These are phyloP conservation scores for Trichoderma virens DNA, from an alignment of 495 filamentous ascomycete genomes.

Conservation along the genomic window DNA sequence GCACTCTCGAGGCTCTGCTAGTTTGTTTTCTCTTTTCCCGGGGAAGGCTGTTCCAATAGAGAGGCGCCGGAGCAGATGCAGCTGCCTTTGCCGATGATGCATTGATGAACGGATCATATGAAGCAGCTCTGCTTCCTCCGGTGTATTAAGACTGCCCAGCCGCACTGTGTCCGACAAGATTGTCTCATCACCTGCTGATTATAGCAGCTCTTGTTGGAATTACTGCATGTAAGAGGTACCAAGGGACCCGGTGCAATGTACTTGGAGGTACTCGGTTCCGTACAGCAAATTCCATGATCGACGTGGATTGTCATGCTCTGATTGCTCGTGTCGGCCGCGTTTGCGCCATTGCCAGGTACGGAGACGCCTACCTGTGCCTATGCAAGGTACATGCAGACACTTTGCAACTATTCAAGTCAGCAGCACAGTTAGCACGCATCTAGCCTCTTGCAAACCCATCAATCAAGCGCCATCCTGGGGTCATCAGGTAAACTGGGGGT, in stretches of 20 bases:
- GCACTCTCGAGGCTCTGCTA: not conserved
- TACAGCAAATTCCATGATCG: too few relatives aligned
- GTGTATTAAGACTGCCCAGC: too few relatives aligned
- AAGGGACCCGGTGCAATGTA: too few relatives aligned
- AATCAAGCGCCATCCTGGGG: not conserved
- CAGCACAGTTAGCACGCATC: slow-evolving; percentile 4
- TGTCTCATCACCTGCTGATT: not conserved
- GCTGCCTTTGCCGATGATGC: not conserved
- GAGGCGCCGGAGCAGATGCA: not conserved
- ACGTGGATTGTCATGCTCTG: too few relatives aligned
- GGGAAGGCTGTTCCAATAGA: not conserved
- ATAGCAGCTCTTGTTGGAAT: too few relatives aligned
- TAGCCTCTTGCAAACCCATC: not conserved
- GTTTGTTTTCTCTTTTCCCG: not conserved
- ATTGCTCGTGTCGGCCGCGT: too few relatives aligned
- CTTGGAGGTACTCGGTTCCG: too few relatives aligned
- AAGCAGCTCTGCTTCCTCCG: not conserved
- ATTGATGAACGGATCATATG: not conserved
- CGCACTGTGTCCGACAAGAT: not conserved
- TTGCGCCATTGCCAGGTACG: too few relatives aligned
- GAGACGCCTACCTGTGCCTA: not conserved
- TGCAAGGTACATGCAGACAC: not conserved
- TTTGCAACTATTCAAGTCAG: too few relatives aligned
- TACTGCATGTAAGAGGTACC: too few relatives aligned
- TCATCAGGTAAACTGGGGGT: slow-evolving; percentile 35